phyloP scores from a whole-genome alignment of 1,284 basidiomycete genomes.

The Wolfiporia cocos region DNA sequence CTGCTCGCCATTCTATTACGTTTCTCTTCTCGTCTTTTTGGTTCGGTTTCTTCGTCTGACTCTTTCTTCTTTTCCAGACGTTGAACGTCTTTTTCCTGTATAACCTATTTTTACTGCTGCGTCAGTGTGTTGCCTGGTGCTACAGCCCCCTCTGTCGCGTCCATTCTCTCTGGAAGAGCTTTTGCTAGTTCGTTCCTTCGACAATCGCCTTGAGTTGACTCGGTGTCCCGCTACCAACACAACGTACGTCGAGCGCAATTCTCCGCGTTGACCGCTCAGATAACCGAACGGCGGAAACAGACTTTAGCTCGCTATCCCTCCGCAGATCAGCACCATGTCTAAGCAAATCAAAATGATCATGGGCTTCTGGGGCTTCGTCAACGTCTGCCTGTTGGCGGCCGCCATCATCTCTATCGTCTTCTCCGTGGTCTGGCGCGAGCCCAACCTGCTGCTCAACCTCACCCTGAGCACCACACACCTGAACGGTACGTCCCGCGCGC shows the following conservation, averaged over 20 bases:
- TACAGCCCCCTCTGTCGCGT: slow-evolving; percentile 28
- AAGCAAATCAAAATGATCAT: slow-evolving; percentile 43
- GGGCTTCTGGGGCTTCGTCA: slow-evolving; percentile 65
- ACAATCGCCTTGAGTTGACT: slow-evolving; percentile 16
- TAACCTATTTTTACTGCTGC: slow-evolving; percentile 15
- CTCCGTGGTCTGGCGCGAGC: slow-evolving; percentile 63
- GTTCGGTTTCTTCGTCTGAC: slow-evolving; percentile 31
- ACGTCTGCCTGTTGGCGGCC: slow-evolving; percentile 62
- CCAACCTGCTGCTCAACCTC: slow-evolving; percentile 65
- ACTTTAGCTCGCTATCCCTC: slow-evolving; percentile 17
- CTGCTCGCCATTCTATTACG: slow-evolving; percentile 19
- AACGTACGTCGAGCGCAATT: slow-evolving; percentile 10
- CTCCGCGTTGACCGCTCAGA: slow-evolving; percentile 1
- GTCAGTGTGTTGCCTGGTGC: slow-evolving; percentile 23
- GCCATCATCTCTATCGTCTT: slow-evolving; percentile 59
- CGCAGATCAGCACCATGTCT: slow-evolving; percentile 48
- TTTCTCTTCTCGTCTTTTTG: slow-evolving; percentile 24
- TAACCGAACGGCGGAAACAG: not conserved
- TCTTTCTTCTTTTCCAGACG: slow-evolving; percentile 40
- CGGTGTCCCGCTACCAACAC: slow-evolving; percentile 7
- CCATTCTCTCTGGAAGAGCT: slow-evolving; percentile 32
- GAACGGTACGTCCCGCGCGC: slow-evolving; percentile 59
- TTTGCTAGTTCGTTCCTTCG: slow-evolving; percentile 11
- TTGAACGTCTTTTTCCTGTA: slow-evolving; percentile 44
- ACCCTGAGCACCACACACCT: slow-evolving; percentile 53